Evolutionary conservation across 2,329 filamentous ascomycete genomes (phyloP), one percentile per base, ranked within the genome.

Genomic region (Talaromyces pinophilus): DNA sequence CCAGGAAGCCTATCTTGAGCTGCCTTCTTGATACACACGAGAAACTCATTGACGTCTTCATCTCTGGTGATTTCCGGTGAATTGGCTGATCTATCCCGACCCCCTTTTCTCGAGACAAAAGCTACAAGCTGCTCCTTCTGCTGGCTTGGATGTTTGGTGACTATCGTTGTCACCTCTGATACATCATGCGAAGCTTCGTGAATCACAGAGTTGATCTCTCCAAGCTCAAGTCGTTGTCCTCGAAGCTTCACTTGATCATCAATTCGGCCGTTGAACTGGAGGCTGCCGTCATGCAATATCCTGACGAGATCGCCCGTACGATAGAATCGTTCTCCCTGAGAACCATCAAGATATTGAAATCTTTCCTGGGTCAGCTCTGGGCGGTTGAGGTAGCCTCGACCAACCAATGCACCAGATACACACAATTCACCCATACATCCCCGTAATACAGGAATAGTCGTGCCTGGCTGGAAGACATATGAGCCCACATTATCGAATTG

Each of bases 181-280:
- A 95, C 79, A 0, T 80, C 80, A 0, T 76, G 69, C 0, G 87
- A 83, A 0, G 86, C 85, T 22, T 85, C 82, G 57, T 87, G 88
- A 71, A 97, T 92, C 8, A 90, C 87, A 59, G 93, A 89, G 71
- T 96, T 95, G 76, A 97, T 96, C 79, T 98, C 93, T 0, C 90
- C 91, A 67, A 96, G 90, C 73, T 98, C 94, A 0, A 98, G 84
- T 15, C 93, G 85, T 75, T 97, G 93, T 0, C 93, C 93, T 11
- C 94, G 88, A 2, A 97, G 84, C 76, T 98, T 98, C 69, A 97
- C 89, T 77, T 98, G 93, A 64, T 96, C 92, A 74, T 98, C 94
- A 5, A 90, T 90, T 15, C 94, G 87, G 2, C 94, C 93, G 1
- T 96, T 82, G 74, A 97, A 97, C 65, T 94, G 90, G 70, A 97